Evolutionary conservation across 164 flowering plant species (phyloP).

Genomic region (Vitis amurensis): DNA sequence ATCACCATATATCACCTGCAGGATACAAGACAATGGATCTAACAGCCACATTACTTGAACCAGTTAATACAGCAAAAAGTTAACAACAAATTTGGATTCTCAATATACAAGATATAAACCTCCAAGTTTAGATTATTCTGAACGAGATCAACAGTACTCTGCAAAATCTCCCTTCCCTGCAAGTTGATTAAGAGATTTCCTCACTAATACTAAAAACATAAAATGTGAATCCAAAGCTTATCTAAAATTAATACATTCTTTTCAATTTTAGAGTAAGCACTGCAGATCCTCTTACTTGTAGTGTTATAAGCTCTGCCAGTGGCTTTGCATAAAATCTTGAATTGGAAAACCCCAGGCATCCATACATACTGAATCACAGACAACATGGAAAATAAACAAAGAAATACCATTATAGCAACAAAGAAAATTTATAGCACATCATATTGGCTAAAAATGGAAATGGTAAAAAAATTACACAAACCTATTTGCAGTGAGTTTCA

Average conservation of each 20-base stretch:
- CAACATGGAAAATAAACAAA: background rate
- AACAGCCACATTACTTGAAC: background rate
- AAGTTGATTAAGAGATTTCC: constrained; percentile 5
- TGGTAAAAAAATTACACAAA: constrained; percentile 13
- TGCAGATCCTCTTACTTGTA: constrained; percentile 52
- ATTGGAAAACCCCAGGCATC: constrained; percentile 96
- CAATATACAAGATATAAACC: constrained; percentile 35
- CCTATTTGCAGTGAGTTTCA: constrained; percentile 99
- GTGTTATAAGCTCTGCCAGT: constrained; percentile 94
- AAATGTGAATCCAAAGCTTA: background rate
- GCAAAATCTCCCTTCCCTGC: constrained; percentile 98
- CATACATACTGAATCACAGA: constrained; percentile 81
- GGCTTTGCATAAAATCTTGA: constrained; percentile 99
- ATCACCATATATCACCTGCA: constrained; percentile 96
- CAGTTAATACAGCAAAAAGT: background rate
- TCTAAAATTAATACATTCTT: background rate
- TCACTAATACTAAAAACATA: background rate
- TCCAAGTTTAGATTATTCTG: constrained; percentile 83
- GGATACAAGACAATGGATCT: constrained; percentile 9
- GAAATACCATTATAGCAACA: background rate
- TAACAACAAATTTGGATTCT: background rate
- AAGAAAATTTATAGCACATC: background rate
- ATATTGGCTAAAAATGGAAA: no score
- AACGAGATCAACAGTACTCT: constrained; percentile 95
- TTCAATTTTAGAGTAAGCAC: background rate